These are phyloP conservation scores for Pestalotiopsis sp. DNA, from an alignment of 2,329 filamentous ascomycete species.

Conservation along the genomic window DNA sequence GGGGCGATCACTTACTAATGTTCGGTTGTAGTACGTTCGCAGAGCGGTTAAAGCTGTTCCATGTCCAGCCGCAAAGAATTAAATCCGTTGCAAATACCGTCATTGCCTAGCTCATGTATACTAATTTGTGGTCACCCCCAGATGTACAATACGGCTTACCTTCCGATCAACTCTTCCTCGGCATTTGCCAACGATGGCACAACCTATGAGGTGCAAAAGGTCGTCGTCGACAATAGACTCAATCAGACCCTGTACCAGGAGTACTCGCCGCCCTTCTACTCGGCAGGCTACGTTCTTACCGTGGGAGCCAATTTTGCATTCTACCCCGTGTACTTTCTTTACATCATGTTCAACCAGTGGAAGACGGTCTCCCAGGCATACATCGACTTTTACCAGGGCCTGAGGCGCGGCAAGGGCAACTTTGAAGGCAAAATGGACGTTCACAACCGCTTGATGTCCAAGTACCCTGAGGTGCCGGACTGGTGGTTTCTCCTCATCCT, in stretches of 20 bases:
- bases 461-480: slow-evolving; percentile 49
- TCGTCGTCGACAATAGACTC: slow-evolving; percentile 40
- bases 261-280: slow-evolving; percentile 48
- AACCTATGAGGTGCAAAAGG: slow-evolving; percentile 41
- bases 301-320: slow-evolving; percentile 46
- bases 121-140: not conserved
- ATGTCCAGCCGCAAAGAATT: too few relatives aligned
- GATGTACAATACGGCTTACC: slow-evolving; percentile 44
- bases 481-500: slow-evolving; percentile 51
- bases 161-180: slow-evolving; percentile 44
- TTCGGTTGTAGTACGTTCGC: too few relatives aligned
- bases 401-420: slow-evolving; percentile 40
- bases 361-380: slow-evolving; percentile 38
- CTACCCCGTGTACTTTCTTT: slow-evolving; percentile 45
- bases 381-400: slow-evolving; percentile 40
- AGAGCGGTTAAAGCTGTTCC: too few relatives aligned
- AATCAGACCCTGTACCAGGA: slow-evolving; percentile 40
- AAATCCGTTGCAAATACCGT: too few relatives aligned
- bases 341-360: slow-evolving; percentile 46
- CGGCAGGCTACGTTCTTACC: slow-evolving; percentile 43
- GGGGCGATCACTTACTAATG: too few relatives aligned
- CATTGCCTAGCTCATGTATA: not conserved
- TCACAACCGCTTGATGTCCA: slow-evolving; percentile 44
- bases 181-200: slow-evolving; percentile 48
- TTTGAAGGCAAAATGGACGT: slow-evolving; percentile 46